A percentile compares a stretch with the other conserved stretches of the same genome.
These are phyloP conservation scores for Neonectria punicea DNA, from an alignment of 2,329 filamentous ascomycete genomes.

Conservation along the genomic window DNA sequence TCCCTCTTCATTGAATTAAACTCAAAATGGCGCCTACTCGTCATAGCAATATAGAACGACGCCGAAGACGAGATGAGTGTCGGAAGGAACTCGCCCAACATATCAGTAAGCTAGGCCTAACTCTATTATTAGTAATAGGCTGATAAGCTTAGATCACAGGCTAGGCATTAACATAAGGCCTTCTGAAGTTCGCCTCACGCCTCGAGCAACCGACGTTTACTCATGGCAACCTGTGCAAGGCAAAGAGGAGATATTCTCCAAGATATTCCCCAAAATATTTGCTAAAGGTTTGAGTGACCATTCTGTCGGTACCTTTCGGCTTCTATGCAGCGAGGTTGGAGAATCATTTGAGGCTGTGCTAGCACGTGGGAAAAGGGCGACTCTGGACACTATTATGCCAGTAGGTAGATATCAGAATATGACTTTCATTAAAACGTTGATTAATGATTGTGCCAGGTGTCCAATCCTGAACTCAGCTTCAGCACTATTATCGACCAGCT, in stretches of 20 bases:
- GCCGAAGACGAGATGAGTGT: neutral
- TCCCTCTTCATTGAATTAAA: neutral
- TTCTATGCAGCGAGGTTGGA: neutral
- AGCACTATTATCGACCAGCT: constrained; percentile 30
- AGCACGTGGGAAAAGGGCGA: neutral
- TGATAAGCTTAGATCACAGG: neutral
- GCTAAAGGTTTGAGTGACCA: neutral
- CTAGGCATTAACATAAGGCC: neutral
- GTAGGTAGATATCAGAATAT: neutral
- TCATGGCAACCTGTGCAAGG: neutral
- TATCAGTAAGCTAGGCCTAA: neutral
- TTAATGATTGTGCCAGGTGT: neutral
- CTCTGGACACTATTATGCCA: neutral
- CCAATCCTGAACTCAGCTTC: neutral
- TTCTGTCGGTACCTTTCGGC: neutral
- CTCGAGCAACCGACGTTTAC: neutral
- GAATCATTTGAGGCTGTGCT: neutral
- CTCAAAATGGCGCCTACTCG: neutral
- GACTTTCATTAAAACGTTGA: neutral
- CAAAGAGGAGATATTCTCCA: neutral
- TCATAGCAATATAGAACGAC: neutral
- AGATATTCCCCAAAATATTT: neutral
- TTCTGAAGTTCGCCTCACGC: neutral
- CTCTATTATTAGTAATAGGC: neutral
- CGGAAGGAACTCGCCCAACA: neutral